Evolutionary conservation across 441 rosid genomes (phyloP).

Genomic region (Viola pubescens): DNA sequence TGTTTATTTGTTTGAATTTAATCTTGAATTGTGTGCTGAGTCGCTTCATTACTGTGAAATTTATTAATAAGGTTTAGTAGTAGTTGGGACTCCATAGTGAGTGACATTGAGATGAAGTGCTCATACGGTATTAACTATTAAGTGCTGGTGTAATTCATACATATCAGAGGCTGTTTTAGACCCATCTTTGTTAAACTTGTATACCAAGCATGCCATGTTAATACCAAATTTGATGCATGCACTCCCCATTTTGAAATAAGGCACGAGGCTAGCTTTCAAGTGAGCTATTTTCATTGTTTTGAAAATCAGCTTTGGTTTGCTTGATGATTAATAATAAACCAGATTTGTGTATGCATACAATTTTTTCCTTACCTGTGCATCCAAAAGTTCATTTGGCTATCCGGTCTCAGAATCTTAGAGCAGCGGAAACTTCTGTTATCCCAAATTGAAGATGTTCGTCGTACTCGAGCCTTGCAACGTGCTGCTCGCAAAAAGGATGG

Average conservation of each 20-base stretch:
- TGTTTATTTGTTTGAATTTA: not conserved
- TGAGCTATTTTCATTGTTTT: too few species aligned
- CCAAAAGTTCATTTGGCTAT: constrained; percentile 12
- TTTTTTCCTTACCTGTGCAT: not conserved
- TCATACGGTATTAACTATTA: not conserved
- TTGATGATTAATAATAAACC: too few species aligned
- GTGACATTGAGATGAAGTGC: not conserved
- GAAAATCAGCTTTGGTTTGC: too few species aligned
- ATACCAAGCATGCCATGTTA: not conserved
- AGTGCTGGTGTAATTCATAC: not conserved
- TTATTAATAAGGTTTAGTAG: not conserved
- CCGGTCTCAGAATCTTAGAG: constrained; percentile 54
- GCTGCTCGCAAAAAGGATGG: constrained; percentile 63
- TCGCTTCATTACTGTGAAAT: not conserved
- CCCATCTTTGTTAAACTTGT: too few species aligned
- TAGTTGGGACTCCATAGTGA: not conserved
- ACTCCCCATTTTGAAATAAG: too few species aligned
- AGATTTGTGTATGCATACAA: not conserved
- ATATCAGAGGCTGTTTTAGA: not conserved
- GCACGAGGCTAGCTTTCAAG: too few species aligned
- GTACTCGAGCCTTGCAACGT: constrained; percentile 81
- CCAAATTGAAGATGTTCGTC: constrained; percentile 73
- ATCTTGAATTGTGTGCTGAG: not conserved
- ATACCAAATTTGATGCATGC: not conserved
- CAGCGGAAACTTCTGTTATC: constrained; percentile 52